Base-by-base conservation (phyloP, 2,329 filamentous ascomycete species). In the Stemphylium beticola region DNA sequence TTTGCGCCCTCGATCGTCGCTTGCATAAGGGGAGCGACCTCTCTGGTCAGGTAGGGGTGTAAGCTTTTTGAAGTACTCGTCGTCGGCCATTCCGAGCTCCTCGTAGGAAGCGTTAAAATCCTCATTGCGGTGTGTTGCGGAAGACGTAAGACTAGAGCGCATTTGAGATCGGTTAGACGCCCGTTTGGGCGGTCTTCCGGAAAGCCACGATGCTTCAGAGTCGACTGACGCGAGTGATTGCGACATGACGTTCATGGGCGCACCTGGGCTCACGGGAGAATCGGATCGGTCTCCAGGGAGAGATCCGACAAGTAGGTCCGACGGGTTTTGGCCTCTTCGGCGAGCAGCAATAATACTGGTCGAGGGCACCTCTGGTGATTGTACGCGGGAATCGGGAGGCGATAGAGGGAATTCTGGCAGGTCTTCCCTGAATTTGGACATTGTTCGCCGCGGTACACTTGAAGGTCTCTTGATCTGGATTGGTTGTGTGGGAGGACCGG, bases 141-240 rank as follows among this genome's bases (percentile, higher is more conserved):
- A 65, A 7, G 80, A 82, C 14, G 77, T 76, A 18, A 77, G 69
- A 60, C 80, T 82, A 61, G 81, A 82, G 44, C 75, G 76, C 60
- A 78, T 64, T 62, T 77, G 69, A 50, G 76, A 78, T 62, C 69
- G 77, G 68, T 69, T 76, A 60, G 79, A 82, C 52, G 72, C 74
- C 39, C 77, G 76, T 72, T 82, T 77, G 63, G 81, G 74, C 58
- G 83, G 81, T 52, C 88, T 87, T 14, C 93, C 92, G 3, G 92
- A 95, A 39, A 99, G 86, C 95, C 95, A 99, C 0, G 93, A 97
- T 4, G 85, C 95, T 78, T 99, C 95, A 0, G 93, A 97, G 70
- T 97, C 95, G 55, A 98, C 91, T 0, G 93, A 97, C 2, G 92
- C 95, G 15, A 98, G 82, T 0, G 93, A 98, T 74, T 93, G 89